Conservation (phyloP, 352 stramenopile genomes). For the Globisporangium takayamanum region DNA sequence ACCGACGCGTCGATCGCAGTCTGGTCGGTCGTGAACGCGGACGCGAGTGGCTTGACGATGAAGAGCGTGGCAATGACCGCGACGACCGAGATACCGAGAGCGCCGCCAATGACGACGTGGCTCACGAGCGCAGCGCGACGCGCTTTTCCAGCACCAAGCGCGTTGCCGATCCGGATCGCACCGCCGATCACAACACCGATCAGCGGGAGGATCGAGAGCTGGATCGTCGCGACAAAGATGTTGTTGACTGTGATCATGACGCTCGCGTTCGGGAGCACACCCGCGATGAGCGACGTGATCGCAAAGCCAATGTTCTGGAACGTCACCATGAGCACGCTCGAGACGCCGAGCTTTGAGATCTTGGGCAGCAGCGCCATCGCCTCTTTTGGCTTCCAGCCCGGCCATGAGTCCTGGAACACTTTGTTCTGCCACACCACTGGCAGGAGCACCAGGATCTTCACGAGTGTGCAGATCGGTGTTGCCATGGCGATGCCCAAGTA, state of each 20-base stretch:
- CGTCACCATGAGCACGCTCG: conserved; percentile 12
- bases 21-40: conserved; percentile 14
- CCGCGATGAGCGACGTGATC: conserved; percentile 16
- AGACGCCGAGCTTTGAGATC: conserved; percentile 13
- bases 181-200: conserved; percentile 19
- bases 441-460: conserved; percentile 23
- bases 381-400: conserved; percentile 12
- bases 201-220: conserved; percentile 27
- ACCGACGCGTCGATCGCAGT: conserved; percentile 1
- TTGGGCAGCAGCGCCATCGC: conserved; percentile 12
- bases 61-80: conserved; percentile 12
- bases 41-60: conserved; percentile 10
- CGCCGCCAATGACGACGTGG: conserved; percentile 15
- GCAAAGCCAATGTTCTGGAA: conserved; percentile 17
- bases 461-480: conserved; percentile 15
- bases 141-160: conserved; percentile 21
- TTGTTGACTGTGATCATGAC: conserved; percentile 26
- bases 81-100: conserved; percentile 6
- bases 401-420: conserved; percentile 16
- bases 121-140: conserved; percentile 18
- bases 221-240: conserved; percentile 24
- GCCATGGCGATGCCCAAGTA: conserved; percentile 29
- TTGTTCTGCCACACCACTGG: conserved; percentile 19
- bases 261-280: conserved; percentile 26
- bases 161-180: conserved; percentile 31